These are phyloP conservation scores for Penicillium tannophilum DNA, from an alignment of 495 filamentous ascomycete genomes.

Conservation along the genomic window DNA sequence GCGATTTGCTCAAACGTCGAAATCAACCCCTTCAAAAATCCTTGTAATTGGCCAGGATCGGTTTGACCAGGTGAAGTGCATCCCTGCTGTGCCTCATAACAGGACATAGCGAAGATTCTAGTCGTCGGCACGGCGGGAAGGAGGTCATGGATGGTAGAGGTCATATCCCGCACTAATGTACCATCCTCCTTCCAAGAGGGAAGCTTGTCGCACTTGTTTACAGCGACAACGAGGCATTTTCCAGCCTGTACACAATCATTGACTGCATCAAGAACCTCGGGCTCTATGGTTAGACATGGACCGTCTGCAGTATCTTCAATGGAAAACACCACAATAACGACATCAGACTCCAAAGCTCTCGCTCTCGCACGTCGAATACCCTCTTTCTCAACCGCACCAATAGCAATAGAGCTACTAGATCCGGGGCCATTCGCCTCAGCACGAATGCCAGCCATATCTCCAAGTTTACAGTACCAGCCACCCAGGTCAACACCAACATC, in stretches of 20 bases:
- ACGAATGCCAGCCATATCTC: slow-evolving; percentile 86
- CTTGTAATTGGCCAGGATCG: slow-evolving; percentile 68
- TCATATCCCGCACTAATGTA: slow-evolving; percentile 21
- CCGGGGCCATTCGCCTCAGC: slow-evolving; percentile 37
- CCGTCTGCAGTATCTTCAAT: slow-evolving; percentile 52
- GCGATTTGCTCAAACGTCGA: slow-evolving; percentile 74
- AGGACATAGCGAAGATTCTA: slow-evolving; percentile 70
- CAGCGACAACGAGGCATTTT: slow-evolving; percentile 65
- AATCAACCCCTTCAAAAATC: slow-evolving; percentile 67
- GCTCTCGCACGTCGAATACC: slow-evolving; percentile 85
- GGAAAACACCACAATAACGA: slow-evolving; percentile 79
- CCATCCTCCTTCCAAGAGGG: slow-evolving; percentile 13
- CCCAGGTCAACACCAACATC: slow-evolving; percentile 89
- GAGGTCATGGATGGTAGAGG: slow-evolving; percentile 26
- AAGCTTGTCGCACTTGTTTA: slow-evolving; percentile 82
- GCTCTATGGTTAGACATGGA: slow-evolving; percentile 49
- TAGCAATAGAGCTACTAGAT: slow-evolving; percentile 24
- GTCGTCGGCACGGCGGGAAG: slow-evolving; percentile 41
- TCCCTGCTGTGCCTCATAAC: slow-evolving; percentile 46
- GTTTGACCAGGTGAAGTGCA: slow-evolving; percentile 1
- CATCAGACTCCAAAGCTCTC: slow-evolving; percentile 79
- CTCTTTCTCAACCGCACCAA: slow-evolving; percentile 83
- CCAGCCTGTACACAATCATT: slow-evolving; percentile 56
- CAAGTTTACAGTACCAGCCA: slow-evolving; percentile 84
- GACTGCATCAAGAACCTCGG: slow-evolving; percentile 60